Percentiles rank a stretch among this genome's conserved stretches.
phyloP scores from a whole-genome alignment of 2,329 filamentous ascomycete species.

The Colletotrichum graminicola region DNA sequence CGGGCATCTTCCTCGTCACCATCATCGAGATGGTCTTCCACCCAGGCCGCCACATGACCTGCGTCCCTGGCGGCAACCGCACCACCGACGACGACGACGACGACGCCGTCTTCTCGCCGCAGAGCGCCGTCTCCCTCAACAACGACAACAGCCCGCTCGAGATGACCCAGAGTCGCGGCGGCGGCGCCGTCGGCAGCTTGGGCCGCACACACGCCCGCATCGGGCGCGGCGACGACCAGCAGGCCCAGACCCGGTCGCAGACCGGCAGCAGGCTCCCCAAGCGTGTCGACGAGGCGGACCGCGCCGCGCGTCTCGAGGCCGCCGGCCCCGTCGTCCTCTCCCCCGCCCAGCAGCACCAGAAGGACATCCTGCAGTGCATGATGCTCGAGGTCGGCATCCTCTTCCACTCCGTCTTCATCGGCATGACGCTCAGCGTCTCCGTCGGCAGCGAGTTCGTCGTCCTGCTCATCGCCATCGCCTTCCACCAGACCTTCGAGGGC shows the following conservation, averaged over 20 bases:
- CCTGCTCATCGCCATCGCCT: slow-evolving; percentile 82
- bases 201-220: slow-evolving; percentile 37
- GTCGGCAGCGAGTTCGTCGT: slow-evolving; percentile 82
- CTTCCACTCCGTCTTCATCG: slow-evolving; percentile 85
- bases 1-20: slow-evolving; percentile 82
- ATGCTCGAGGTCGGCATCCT: slow-evolving; percentile 84
- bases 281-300: slow-evolving; percentile 35
- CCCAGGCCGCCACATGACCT: slow-evolving; percentile 52
- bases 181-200: slow-evolving; percentile 18
- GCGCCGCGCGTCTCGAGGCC: slow-evolving; percentile 7
- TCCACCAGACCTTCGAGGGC: slow-evolving; percentile 73
- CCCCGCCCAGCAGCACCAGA: slow-evolving; percentile 69
- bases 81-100: too few relatives aligned
- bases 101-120: slow-evolving; percentile 37
- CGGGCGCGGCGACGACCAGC: slow-evolving; percentile 15
- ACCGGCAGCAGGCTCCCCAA: slow-evolving; percentile 43
- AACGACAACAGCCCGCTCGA: slow-evolving; percentile 10
- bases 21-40: slow-evolving; percentile 80
- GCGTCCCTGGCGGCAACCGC: background rate
- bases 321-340: slow-evolving; percentile 47
- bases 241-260: background rate
- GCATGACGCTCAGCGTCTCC: slow-evolving; percentile 84
- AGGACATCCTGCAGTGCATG: slow-evolving; percentile 80
- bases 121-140: slow-evolving; percentile 28
- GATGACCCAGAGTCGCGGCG: slow-evolving; percentile 15